Percentiles rank a stretch among this genome's conserved stretches.
phyloP scores from a whole-genome alignment of 345 rosid genomes.

The Eucalyptus tenuipes region DNA sequence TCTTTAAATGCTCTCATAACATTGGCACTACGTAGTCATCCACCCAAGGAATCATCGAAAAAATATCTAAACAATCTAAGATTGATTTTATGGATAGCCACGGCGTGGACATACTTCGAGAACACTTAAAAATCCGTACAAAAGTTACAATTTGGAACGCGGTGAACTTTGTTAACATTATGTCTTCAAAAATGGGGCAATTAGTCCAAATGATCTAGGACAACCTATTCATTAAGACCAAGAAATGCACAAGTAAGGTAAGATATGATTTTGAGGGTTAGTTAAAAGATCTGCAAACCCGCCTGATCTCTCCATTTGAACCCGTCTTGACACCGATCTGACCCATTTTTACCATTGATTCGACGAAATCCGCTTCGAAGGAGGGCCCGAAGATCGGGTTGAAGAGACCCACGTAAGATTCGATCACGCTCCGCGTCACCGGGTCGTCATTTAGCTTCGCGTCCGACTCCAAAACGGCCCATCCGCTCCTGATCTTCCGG shows the following conservation, averaged over 20 bases:
- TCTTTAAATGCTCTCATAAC: neutral
- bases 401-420: constrained; percentile 34
- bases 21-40: neutral
- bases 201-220: neutral
- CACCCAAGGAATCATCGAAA: neutral
- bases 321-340: constrained; percentile 54
- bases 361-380: constrained; percentile 48
- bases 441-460: constrained; percentile 55
- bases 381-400: constrained; percentile 17
- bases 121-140: neutral
- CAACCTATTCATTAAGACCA: neutral
- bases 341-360: constrained; percentile 62
- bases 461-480: constrained; percentile 66
- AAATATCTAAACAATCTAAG: neutral
- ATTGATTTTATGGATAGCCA: neutral
- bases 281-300: constrained; percentile 48
- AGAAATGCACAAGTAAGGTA: neutral
- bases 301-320: constrained; percentile 47
- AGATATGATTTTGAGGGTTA: neutral
- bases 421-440: constrained; percentile 21
- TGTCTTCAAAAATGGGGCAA: neutral
- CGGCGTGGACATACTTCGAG: neutral
- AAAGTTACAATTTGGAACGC: neutral
- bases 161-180: neutral
- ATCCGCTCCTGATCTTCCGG: constrained; percentile 43